Evolutionary conservation across 2,329 filamentous ascomycete species (phyloP), one percentile per base, ranked within the genome.

Genomic region (Dactylellina cionopaga): DNA sequence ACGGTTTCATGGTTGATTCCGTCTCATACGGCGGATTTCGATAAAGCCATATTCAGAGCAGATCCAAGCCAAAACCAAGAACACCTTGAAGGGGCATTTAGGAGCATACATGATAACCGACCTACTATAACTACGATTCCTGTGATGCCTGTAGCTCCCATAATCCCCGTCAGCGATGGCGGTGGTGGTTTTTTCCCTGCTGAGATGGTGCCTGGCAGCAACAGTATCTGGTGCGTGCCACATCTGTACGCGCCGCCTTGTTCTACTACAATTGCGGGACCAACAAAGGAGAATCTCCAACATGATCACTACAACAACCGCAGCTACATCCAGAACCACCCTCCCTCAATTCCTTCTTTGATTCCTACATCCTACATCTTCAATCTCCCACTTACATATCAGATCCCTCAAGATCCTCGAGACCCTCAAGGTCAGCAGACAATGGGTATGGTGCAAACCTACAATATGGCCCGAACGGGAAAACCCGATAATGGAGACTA

Each of bases 361-460:
- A 15, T 17, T 15, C 29, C 25, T 33, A 5, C 35, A 24, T 27
- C 44, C 33, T 3, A 13, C n/a, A 17, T 17, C 41, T 22, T 11
- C 15, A 6, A 15, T 17, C 6, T 25, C 29, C 9, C 13, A 25
- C 17, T 17, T 13, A 25, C 11, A 10, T 13, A 5, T 9, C 43
- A 39, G 19, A 11, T 43, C 29, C 22, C 13, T n/a, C n/a, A n/a
- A n/a, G n/a, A n/a, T n/a, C n/a, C n/a, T n/a, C n/a, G n/a, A n/a
- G n/a, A n/a, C n/a, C 13, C 29, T 37, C 43, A 24, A 46, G 17
- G 22, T 19, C 56, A 29, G 22, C 56, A 19, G 25, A 62, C 39
- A 27, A 70, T 70, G 65, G 65, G 65, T 24, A 70, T 43, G 15
- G 24, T 70, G 47, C 43, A 33, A 25, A 49, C 47, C 2, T 51